phyloP scores from a whole-genome alignment of 2,329 filamentous ascomycete species.

The Botrytis pseudocinerea region DNA sequence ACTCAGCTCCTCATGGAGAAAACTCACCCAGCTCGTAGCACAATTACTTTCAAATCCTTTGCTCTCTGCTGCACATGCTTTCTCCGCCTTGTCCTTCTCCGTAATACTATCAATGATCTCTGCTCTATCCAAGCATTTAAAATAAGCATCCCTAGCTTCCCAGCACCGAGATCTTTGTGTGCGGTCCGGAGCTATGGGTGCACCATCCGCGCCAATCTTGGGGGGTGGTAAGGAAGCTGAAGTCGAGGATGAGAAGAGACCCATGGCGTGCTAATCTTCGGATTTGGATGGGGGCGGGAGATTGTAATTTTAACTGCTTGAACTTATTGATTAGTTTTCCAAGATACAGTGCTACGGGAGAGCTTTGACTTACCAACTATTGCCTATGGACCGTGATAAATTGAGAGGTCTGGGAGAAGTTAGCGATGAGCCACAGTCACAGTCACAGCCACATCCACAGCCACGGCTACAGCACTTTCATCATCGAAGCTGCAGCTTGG shows the following conservation, averaged over 20 bases:
- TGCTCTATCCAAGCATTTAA: conserved; percentile 80
- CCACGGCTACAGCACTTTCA: neutral
- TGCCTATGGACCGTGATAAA: neutral
- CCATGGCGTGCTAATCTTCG: conserved; percentile 46
- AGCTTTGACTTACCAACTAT: neutral
- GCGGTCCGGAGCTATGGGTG: conserved; percentile 79
- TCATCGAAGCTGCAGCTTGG: neutral
- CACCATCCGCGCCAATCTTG: conserved; percentile 54
- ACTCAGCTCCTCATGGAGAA: neutral
- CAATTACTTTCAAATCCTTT: conserved; percentile 80
- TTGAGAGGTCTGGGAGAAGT: too few species aligned
- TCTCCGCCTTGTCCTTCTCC: conserved; percentile 54
- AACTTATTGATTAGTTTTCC: neutral
- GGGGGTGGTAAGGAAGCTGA: conserved; percentile 44
- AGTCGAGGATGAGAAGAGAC: conserved; percentile 47
- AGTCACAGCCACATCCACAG: neutral
- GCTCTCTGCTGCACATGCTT: conserved; percentile 60
- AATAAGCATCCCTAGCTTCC: conserved; percentile 86
- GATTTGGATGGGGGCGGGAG: neutral
- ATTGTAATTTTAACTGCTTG: neutral
- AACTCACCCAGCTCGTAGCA: conserved; percentile 82
- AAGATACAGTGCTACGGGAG: neutral
- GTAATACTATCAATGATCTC: conserved; percentile 74
- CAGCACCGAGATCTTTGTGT: conserved; percentile 82
- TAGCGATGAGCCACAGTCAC: too few species aligned